Evolutionary conservation across 257 asterid species (phyloP).

Genomic region (Lantana camara): DNA sequence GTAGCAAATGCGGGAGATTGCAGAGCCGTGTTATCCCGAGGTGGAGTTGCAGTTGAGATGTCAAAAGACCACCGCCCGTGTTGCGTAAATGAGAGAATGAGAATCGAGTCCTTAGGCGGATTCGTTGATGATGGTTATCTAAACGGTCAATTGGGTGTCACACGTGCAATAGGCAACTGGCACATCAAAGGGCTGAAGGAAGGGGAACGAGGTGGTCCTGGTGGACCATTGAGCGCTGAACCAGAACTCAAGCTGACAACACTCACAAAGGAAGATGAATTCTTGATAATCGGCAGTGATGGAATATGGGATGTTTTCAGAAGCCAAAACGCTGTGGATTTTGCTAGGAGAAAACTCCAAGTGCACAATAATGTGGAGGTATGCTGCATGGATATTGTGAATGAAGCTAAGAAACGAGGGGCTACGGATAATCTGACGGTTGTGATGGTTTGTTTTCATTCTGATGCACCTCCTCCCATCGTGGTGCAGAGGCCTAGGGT

Average conservation of each 20-base stretch:
- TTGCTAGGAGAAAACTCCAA: constrained; percentile 73
- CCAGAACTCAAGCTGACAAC: constrained; percentile 75
- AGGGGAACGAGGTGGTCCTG: constrained; percentile 65
- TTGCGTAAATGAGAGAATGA: constrained; percentile 54
- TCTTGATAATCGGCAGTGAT: constrained; percentile 83
- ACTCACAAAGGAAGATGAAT: constrained; percentile 79
- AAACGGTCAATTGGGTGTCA: constrained; percentile 75
- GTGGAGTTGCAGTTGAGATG: constrained; percentile 82
- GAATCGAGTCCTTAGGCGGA: constrained; percentile 83
- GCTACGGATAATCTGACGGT: constrained; percentile 75
- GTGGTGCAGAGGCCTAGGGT: constrained; percentile 55
- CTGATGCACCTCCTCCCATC: constrained; percentile 64
- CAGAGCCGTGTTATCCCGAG: constrained; percentile 81
- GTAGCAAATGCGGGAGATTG: constrained; percentile 97
- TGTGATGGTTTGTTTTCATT: constrained; percentile 76
- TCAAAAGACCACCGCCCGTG: constrained; percentile 83
- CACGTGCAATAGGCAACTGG: constrained; percentile 93
- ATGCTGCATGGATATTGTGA: constrained; percentile 85
- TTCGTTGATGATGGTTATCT: constrained; percentile 71
- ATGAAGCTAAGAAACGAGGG: constrained; percentile 80
- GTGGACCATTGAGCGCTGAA: constrained; percentile 87
- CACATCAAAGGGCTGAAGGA: constrained; percentile 87
- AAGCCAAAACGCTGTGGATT: constrained; percentile 89
- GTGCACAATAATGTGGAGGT: constrained; percentile 72
- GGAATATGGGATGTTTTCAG: constrained; percentile 88